These are phyloP conservation scores for Fraxinus cuspidata DNA, from an alignment of 257 asterid genomes.

Conservation along the genomic window DNA sequence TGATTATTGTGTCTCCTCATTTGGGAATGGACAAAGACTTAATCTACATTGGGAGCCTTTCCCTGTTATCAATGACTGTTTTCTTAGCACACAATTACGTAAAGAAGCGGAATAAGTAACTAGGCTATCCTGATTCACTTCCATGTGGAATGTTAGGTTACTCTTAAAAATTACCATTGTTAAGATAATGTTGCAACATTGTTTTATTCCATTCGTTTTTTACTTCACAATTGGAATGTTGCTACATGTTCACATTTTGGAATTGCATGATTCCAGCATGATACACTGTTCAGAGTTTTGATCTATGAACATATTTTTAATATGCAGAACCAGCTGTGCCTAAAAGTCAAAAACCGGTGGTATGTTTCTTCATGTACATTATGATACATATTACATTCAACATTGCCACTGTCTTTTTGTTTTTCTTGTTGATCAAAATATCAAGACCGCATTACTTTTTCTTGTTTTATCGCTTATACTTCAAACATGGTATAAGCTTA, in stretches of 20 bases:
- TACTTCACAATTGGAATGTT: not conserved
- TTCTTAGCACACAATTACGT: not conserved
- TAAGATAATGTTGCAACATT: not conserved
- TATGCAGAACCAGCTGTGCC: constrained; percentile 56
- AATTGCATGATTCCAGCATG: constrained; percentile 20
- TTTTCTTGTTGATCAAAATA: constrained; percentile 8
- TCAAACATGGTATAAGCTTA: not conserved
- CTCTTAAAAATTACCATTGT: constrained; percentile 7
- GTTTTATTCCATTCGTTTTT: constrained; percentile 7
- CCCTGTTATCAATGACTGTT: not conserved
- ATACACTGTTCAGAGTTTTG: constrained; percentile 21
- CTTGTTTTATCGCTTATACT: not conserved
- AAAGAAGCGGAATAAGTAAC: not conserved
- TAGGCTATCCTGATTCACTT: not conserved
- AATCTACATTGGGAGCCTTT: constrained; percentile 3
- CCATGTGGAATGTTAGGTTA: not conserved
- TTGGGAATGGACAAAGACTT: not conserved
- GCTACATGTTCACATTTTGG: constrained; percentile 20
- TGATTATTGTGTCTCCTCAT: constrained; percentile 22
- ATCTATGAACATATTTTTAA: constrained; percentile 21
- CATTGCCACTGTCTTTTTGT: constrained; percentile 16
- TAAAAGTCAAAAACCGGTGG: constrained; percentile 46
- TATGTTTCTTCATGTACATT: constrained; percentile 34
- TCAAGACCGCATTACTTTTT: not conserved
- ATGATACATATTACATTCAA: constrained; percentile 11